phyloP scores from a whole-genome alignment of 192 early-diverging fungal species.

The Dissophora globulifera region DNA sequence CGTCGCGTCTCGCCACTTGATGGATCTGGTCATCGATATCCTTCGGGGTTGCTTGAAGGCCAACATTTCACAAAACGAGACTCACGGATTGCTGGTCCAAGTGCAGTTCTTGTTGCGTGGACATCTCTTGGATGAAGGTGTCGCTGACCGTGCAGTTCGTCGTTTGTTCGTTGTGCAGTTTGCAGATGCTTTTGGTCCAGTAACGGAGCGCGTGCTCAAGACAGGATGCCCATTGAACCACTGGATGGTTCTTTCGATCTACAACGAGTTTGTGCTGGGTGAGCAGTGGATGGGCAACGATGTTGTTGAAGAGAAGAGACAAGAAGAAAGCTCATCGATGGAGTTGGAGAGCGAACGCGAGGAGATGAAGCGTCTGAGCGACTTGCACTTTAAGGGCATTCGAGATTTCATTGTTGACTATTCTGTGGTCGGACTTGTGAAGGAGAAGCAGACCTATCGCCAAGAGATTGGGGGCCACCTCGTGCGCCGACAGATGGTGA shows the following conservation, averaged over 20 bases:
- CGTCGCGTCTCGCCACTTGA: constrained; percentile 70
- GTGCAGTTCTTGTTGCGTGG: constrained; percentile 75
- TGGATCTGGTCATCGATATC: constrained; percentile 62
- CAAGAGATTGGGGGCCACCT: constrained; percentile 56
- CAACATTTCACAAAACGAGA: constrained; percentile 68
- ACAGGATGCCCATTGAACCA: constrained; percentile 61
- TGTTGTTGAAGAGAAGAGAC: constrained; percentile 1
- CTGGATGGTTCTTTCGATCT: constrained; percentile 63
- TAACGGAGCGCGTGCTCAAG: constrained; percentile 48
- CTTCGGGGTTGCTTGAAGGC: constrained; percentile 51
- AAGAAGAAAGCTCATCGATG: constrained; percentile 17
- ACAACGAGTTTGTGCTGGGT: constrained; percentile 58
- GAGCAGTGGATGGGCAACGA: constrained; percentile 26
- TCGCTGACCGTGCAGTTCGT: constrained; percentile 58
- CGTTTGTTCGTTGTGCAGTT: constrained; percentile 52
- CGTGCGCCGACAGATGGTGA: constrained; percentile 54
- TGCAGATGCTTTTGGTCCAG: constrained; percentile 44
- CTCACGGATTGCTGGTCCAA: constrained; percentile 82
- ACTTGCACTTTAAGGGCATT: constrained; percentile 37
- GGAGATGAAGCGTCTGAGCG: constrained; percentile 42
- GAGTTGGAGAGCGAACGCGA: constrained; percentile 44
- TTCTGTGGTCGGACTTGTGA: constrained; percentile 30
- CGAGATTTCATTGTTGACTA: constrained; percentile 48
- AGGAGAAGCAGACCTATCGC: constrained; percentile 37
- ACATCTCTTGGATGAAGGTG: constrained; percentile 63